Conservation (phyloP, 1,284 basidiomycete species). For the Cryptococcus sp. region DNA sequence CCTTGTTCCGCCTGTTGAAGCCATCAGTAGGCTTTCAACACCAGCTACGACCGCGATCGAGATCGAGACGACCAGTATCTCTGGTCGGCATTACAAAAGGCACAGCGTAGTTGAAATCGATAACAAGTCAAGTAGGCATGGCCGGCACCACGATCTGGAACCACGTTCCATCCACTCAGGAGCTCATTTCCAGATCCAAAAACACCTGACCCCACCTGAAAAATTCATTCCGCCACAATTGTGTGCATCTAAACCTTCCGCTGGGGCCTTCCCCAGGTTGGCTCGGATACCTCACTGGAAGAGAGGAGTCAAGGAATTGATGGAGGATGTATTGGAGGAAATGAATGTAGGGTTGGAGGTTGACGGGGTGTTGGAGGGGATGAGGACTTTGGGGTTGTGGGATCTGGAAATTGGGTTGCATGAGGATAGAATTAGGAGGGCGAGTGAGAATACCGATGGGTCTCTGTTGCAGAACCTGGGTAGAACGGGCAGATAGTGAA, state of each 20-base stretch:
- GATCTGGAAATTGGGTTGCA: neutral
- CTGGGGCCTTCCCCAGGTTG: conserved; percentile 18
- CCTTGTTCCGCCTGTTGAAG: conserved; percentile 1
- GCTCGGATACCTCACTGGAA: conserved; percentile 27
- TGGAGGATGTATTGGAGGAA: conserved; percentile 35
- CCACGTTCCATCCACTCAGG: neutral
- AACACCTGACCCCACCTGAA: neutral
- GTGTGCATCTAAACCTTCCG: conserved; percentile 1
- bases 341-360: conserved; percentile 4
- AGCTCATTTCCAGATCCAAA: neutral
- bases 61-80: neutral
- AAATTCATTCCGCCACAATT: neutral
- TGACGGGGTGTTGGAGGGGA: neutral
- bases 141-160: conserved; percentile 17
- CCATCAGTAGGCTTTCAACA: neutral
- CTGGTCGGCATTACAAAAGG: too few species aligned
- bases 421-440: neutral
- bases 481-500: neutral
- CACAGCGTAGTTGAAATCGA: too few species aligned
- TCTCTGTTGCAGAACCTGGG: neutral
- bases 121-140: neutral
- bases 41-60: neutral
- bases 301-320: conserved; percentile 29
- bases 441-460: neutral
- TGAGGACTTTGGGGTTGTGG: neutral